Conservation (phyloP, 1,139 yeast species). For the Debaryomycetaceae sp. region DNA sequence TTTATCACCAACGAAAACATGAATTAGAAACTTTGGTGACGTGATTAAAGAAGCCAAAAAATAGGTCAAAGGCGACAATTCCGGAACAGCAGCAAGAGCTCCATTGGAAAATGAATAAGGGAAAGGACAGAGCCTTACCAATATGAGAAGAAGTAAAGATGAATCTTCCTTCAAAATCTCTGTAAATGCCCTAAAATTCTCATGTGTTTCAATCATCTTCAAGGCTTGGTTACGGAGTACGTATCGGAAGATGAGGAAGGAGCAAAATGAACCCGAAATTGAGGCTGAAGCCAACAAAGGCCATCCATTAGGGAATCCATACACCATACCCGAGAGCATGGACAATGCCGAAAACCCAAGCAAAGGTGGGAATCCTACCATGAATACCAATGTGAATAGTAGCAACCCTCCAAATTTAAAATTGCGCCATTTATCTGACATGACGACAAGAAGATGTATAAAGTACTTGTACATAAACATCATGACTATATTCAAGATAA, state of each 20-base stretch:
- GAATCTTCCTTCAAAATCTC: constrained; percentile 64
- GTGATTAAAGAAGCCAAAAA: constrained; percentile 69
- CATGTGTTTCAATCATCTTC: constrained; percentile 47
- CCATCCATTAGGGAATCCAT: constrained; percentile 84
- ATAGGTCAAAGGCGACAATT: constrained; percentile 59
- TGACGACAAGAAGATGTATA: constrained; percentile 37
- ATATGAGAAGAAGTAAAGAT: constrained; percentile 61
- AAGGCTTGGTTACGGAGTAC: constrained; percentile 56
- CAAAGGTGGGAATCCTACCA: constrained; percentile 77
- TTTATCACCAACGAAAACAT: constrained; percentile 77
- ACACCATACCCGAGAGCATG: constrained; percentile 74
- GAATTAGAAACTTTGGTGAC: constrained; percentile 77
- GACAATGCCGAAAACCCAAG: constrained; percentile 76
- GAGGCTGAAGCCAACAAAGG: constrained; percentile 67
- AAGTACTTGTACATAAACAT: constrained; percentile 49
- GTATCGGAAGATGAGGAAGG: constrained; percentile 68
- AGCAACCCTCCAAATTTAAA: constrained; percentile 51
- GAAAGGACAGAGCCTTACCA: constrained; percentile 83
- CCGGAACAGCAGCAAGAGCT: constrained; percentile 83
- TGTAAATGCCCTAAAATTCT: constrained; percentile 70
- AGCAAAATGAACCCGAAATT: constrained; percentile 65
- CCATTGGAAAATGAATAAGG: constrained; percentile 94
- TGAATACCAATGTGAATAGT: constrained; percentile 44
- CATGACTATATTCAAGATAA: constrained; percentile 24
- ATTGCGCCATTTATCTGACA: constrained; percentile 47